Evolutionary conservation across 805 yeast species (phyloP), one percentile per base, ranked within the genome.

Genomic region (Wickerhamiella hasegawae): DNA sequence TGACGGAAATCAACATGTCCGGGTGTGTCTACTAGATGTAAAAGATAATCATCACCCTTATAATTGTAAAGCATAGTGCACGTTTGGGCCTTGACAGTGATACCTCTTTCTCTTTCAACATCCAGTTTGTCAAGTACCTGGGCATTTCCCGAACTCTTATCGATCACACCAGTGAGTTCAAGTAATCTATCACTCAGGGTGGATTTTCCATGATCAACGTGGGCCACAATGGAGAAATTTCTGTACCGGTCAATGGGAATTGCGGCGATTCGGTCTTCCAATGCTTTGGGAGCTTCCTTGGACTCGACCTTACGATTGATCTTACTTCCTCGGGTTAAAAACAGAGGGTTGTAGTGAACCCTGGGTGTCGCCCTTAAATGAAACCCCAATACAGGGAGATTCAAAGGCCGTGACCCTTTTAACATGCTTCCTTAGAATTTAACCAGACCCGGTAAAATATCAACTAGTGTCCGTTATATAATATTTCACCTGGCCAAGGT

Each of bases 1-100:
- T 90, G 77, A 36, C 95, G 63, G 55, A 87, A 87, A 55, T 87
- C 98, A 22, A 90, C 97, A 54, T 87, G 98, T 0, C 98, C 98
- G 0, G 98, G 98, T 0, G 97, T 87, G 55, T 87, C 98, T 31
- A 90, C 95, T 31, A 87, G 61, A 60, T 87, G 95, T 31, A 87
- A 59, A 36, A 90, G 56, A 52, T 82, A 90, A 46, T 87, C 95
- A 46, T 71, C 61, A 2, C 72, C 71, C 6, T 71, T 62, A 43
- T 72, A 64, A 24, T 66, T 65, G 54, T 84, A 84, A 40, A 90
- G 66, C 96, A 87, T 90, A 0, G 94, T 69, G 48, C 94, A 87
- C 0, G 97, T 90, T 52, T 90, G 97, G 0, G 97, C 97, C 55
- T 87, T 87, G 37, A 87, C 90, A 0, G 98, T 87, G 48, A 87